Evolutionary conservation across 2,329 filamentous ascomycete genomes (phyloP), one percentile per base, ranked within the genome.

Genomic region (Aspergillus quadricinctus): DNA sequence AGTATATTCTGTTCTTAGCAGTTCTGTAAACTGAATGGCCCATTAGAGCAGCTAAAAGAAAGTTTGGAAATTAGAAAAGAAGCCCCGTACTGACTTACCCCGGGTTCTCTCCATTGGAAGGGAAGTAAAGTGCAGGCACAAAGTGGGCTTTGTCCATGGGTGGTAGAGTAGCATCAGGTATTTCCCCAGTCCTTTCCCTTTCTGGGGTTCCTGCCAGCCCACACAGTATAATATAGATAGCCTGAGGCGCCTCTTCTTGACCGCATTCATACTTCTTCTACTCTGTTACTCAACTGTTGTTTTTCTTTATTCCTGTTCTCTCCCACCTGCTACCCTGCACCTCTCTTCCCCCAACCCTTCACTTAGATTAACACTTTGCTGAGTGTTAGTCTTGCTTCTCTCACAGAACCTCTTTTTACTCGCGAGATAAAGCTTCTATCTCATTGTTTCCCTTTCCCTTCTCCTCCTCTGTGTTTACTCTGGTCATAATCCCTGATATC

Each of bases 121-220:
- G 21, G 17, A 48, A 11, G 29, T 25, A 23, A 28, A 23, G 53
- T 46, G 49, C 37, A 52, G 43, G 43, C 43, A 46, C 43, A 46
- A 23, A 46, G 43, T 46, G 21, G 43, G 49, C 46, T 27, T 21
- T 41, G 48, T 41, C 53, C 41, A 52, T 51, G 41, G 21, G 29
- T 55, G 49, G 50, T 51, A 54, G 25, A 48, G 46, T 50, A 48
- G 35, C 48, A 48, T 50, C 49, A 37, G 37, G 29, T 29, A 19
- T 55, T 53, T 52, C 35, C 50, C 56, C 55, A 7, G 45, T 54
- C 35, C 57, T 59, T 61, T 43, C 57, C 59, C 46, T 25, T 48
- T 52, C 50, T 54, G 60, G 54, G 51, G 50, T 55, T 19, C 52
- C 41, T 54, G 40, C 46, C 53, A 45, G 48, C 5, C 31, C 31